Evolutionary conservation across 768 basidiomycete species (phyloP).

Genomic region (Rhodotorula toruloides): DNA sequence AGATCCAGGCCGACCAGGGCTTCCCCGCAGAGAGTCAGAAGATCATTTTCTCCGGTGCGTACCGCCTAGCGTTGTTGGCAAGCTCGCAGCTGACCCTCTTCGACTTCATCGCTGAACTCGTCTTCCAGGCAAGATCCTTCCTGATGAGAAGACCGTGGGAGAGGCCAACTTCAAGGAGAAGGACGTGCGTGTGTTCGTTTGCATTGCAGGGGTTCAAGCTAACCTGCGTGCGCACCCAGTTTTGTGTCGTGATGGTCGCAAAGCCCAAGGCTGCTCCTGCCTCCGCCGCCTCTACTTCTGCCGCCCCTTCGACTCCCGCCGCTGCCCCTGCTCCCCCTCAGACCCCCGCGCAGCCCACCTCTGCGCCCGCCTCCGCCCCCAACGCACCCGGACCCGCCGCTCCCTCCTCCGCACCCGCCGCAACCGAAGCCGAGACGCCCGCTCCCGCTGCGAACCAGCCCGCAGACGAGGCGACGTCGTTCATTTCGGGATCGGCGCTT

Average conservation of each 20-base stretch:
- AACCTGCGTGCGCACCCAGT: constrained; percentile 46
- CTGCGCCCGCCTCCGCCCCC: constrained; percentile 44
- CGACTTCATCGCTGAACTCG: constrained; percentile 11
- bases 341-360: constrained; percentile 44
- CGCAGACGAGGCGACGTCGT: constrained; percentile 54
- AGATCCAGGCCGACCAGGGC: constrained; percentile 70
- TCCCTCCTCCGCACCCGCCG: constrained; percentile 41
- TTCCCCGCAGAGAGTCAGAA: constrained; percentile 74
- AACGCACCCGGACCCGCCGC: constrained; percentile 45
- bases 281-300: constrained; percentile 11
- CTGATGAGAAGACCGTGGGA: constrained; percentile 79
- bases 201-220: not conserved
- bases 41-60: constrained; percentile 84
- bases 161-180: constrained; percentile 93
- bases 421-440: constrained; percentile 44
- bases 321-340: constrained; percentile 44
- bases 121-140: constrained; percentile 76
- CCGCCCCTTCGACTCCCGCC: constrained; percentile 31
- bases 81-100: not conserved
- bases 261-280: constrained; percentile 53
- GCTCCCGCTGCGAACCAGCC: constrained; percentile 47
- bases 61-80: not conserved
- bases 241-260: constrained; percentile 96
- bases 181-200: constrained; percentile 50
- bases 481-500: constrained; percentile 70